A percentile compares a stretch with the other conserved stretches of the same genome.
These are phyloP conservation scores for Coccomyxa sp. DNA, from an alignment of 139 green algal genomes.

Conservation along the genomic window DNA sequence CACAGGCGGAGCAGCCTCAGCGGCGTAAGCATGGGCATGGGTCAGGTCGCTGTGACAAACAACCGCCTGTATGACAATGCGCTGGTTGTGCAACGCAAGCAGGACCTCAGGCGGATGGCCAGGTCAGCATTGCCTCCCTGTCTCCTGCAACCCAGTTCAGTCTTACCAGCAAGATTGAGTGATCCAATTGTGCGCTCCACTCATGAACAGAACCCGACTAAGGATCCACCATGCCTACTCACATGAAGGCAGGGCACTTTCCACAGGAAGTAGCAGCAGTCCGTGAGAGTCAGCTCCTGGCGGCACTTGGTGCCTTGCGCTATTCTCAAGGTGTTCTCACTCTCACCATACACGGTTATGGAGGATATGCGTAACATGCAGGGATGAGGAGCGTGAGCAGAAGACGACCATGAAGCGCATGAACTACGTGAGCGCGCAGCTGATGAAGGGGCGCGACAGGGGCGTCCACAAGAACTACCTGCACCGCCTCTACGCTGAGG, in stretches of 20 bases:
- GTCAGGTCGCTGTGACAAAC: neutral
- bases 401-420: conserved; percentile 37
- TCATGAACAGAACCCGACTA: neutral
- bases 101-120: conserved; percentile 42
- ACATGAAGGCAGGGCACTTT: neutral
- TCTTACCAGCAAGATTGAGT: neutral
- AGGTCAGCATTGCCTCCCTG: conserved; percentile 6
- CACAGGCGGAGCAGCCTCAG: neutral
- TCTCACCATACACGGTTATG: neutral
- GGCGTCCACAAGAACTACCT: conserved; percentile 69
- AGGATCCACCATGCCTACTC: neutral
- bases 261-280: too few species aligned
- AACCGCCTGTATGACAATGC: conserved; percentile 53
- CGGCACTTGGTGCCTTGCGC: neutral
- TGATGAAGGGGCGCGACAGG: conserved; percentile 53
- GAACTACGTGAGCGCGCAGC: conserved; percentile 56
- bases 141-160: neutral
- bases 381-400: conserved; percentile 31
- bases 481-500: conserved; percentile 78
- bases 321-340: neutral
- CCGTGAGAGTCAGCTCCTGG: neutral
- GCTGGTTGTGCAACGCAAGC: conserved; percentile 30
- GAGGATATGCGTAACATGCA: neutral
- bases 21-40: neutral
- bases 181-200: neutral